Conservation (phyloP, 305 asterid genomes). For the Striga hermonthica region DNA sequence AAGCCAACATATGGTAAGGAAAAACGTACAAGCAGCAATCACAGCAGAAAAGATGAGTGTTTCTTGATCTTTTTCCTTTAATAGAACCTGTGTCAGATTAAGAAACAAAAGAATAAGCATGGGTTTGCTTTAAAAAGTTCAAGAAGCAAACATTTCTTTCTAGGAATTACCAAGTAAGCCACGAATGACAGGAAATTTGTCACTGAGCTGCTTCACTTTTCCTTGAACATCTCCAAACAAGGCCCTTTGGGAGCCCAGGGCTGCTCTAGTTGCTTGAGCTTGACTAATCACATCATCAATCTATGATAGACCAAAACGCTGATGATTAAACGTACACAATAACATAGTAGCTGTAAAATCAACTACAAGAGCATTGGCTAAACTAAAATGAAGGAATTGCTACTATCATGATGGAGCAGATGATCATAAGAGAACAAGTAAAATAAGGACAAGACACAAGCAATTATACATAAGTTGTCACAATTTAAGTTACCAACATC, state of each 20-base stretch:
- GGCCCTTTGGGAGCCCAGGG: conserved; percentile 73
- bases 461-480: no score
- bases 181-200: conserved; percentile 74
- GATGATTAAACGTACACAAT: not conserved
- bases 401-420: no score
- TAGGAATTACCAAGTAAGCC: conserved; percentile 65
- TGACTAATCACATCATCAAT: conserved; percentile 85
- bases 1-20: conserved; percentile 81
- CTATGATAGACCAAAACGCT: conserved; percentile 37
- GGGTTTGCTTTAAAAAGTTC: not conserved
- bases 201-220: conserved; percentile 73
- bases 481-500: no score
- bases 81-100: conserved; percentile 47
- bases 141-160: not conserved
- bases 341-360: conserved; percentile 6
- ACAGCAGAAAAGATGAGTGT: conserved; percentile 78
- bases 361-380: conserved; percentile 3
- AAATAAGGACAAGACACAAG: no score
- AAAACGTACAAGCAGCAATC: conserved; percentile 80
- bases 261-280: conserved; percentile 85
- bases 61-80: conserved; percentile 68
- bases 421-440: no score
- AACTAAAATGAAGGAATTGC: not conserved
- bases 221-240: conserved; percentile 85
- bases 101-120: conserved; percentile 6